Evolutionary conservation across 2,329 filamentous ascomycete genomes (phyloP), one percentile per base, ranked within the genome.

Genomic region (Fusarium sterilihyphosum): DNA sequence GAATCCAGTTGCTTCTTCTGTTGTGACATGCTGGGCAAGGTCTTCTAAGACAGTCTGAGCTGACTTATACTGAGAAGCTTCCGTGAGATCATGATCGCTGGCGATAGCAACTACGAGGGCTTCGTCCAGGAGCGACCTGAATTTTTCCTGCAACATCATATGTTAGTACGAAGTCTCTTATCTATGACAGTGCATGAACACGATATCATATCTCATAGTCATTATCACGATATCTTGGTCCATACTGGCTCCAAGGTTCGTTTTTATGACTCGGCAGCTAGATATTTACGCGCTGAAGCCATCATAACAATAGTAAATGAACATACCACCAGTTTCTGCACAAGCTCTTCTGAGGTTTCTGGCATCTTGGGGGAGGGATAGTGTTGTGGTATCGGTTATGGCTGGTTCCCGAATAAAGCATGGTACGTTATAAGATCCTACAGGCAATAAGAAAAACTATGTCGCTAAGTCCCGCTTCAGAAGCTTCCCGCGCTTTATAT

Each of bases 21-120:
- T 83, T 1, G 85, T 80, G 2, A 93, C 94, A 66, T 88, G 85
- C 37, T 89, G 84, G 59, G 92, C 92, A 20, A 98, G 83, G 3
- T 83, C 81, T n/a, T 92, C 86, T 3, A 98, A 86, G 1, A 88
- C 86, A n/a, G 84, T 80, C 37, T 88, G 88, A 6, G 92, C 90
- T 16, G 85, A 83, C 6, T 87, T 79, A 38, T 91, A 84, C 47
- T 91, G 85, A 2, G 83, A 80, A 2, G 87, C 77, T 29, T 90
- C 81, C 6, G 83, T 80, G 24, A 95, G 84, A 76, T 95, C 89
- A 81, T 91, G 94, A 78, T 98, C 96, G 60, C 86, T 89, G 10
- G 91, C 86, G 57, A 98, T 93, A 8, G 94, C 92, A 61, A 92
- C 88, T 67, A 98, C 89, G 18, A 96, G 87, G 0, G 94, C 89